These are phyloP conservation scores for Boletus mariae DNA, from an alignment of 1,284 basidiomycete species.

Conservation along the genomic window DNA sequence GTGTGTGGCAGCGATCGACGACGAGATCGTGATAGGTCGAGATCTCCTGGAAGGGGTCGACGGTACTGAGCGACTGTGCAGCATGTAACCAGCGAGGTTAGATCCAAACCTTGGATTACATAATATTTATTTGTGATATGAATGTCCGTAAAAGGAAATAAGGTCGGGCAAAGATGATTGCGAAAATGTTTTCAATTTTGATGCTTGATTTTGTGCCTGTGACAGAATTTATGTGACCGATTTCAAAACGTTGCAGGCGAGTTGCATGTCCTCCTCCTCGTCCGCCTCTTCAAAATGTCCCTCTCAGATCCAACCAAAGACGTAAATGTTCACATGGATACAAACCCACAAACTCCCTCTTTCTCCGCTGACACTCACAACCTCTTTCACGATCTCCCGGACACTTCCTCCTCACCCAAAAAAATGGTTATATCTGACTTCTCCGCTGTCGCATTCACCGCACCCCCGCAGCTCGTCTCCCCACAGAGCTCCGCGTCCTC, in stretches of 20 bases:
- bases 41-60: constrained; percentile 65
- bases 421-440: constrained; percentile 38
- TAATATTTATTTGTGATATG: constrained; percentile 24
- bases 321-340: constrained; percentile 17
- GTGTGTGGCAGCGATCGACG: constrained; percentile 48
- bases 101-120: constrained; percentile 4
- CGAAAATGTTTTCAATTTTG: constrained; percentile 30
- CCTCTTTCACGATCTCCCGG: constrained; percentile 1
- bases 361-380: constrained; percentile 8
- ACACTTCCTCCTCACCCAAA: not conserved
- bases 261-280: constrained; percentile 22
- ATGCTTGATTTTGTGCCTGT: constrained; percentile 31
- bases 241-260: constrained; percentile 15
- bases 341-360: constrained; percentile 5
- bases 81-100: constrained; percentile 27
- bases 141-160: constrained; percentile 10
- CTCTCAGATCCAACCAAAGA: constrained; percentile 11
- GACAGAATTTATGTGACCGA: constrained; percentile 35
- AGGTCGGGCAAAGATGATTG: constrained; percentile 25
- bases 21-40: constrained; percentile 71
- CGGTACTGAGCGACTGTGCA: constrained; percentile 49
- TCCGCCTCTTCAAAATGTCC: constrained; percentile 9
- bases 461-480: constrained; percentile 30
- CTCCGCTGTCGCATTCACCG: constrained; percentile 26
- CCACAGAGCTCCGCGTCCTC: constrained; percentile 43